Percentiles rank a stretch among this genome's conserved stretches.
These are phyloP conservation scores for Euclidium syriacum DNA, from an alignment of 345 rosid species.

Conservation along the genomic window DNA sequence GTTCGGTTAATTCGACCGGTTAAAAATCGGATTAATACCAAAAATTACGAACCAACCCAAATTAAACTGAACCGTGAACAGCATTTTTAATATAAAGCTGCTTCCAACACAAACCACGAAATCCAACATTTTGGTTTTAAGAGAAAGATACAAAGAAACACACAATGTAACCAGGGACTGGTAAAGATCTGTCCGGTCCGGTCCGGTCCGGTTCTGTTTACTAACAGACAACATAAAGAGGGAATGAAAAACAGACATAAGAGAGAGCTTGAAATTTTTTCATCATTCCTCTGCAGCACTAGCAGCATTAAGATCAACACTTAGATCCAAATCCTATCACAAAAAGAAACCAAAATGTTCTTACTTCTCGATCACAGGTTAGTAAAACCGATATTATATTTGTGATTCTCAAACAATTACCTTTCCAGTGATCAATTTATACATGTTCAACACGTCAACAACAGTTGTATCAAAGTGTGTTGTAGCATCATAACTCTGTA, in stretches of 20 bases:
- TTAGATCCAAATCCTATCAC: conserved; percentile 68
- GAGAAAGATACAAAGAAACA: conserved; percentile 2
- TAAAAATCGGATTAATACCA: too few species aligned
- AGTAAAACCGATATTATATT: not conserved
- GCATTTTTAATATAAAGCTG: not conserved
- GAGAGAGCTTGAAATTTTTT: not conserved
- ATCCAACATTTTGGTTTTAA: conserved; percentile 3
- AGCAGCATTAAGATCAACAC: conserved; percentile 89
- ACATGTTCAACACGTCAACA: conserved; percentile 80
- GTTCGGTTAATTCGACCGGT: too few species aligned
- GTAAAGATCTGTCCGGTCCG: not conserved
- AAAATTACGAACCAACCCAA: too few species aligned
- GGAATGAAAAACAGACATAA: too few species aligned
- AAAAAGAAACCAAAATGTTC: not conserved
- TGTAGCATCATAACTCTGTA: conserved; percentile 96
- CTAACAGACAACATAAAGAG: conserved; percentile 4
- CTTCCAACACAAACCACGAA: not conserved
- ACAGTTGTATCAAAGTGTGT: conserved; percentile 96
- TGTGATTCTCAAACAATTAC: conserved; percentile 34
- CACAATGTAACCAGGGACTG: not conserved
- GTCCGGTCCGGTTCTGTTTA: conserved; percentile 5
- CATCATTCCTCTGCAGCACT: conserved; percentile 89
- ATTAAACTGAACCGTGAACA: too few species aligned
- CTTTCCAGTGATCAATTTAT: conserved; percentile 95
- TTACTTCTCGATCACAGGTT: not conserved